These are phyloP conservation scores for Vitis labrusca DNA, from an alignment of 164 flowering plant genomes.

Conservation along the genomic window DNA sequence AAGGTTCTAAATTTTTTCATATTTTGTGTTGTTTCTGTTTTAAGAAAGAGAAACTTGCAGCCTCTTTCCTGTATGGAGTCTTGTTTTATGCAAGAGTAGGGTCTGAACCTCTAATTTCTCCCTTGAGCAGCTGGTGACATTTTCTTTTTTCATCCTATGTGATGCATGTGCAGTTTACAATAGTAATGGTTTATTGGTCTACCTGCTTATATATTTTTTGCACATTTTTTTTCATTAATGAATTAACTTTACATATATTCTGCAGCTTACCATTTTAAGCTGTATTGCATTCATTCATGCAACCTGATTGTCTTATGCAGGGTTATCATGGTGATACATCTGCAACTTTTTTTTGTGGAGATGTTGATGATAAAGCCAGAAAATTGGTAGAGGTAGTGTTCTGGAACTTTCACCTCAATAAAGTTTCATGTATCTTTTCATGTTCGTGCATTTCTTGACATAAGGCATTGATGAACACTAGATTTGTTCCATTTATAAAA, in stretches of 20 bases:
- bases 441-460: background rate
- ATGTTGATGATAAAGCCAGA: conserved; percentile 77
- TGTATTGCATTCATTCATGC: background rate
- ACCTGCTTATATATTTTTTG: background rate
- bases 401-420: background rate
- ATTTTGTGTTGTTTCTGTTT: too few species aligned
- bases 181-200: background rate
- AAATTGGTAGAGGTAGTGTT: conserved; percentile 73
- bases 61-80: background rate
- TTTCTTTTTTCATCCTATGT: background rate
- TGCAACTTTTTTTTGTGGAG: conserved; percentile 89
- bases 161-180: background rate
- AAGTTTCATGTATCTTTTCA: background rate
- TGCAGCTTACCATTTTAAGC: background rate
- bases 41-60: too few species aligned
- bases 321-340: conserved; percentile 99
- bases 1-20: too few species aligned
- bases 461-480: background rate
- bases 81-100: background rate
- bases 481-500: too few species aligned
- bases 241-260: background rate
- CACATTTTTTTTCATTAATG: background rate
- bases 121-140: background rate
- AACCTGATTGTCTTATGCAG: conserved; percentile 34
- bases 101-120: background rate